Evolutionary conservation across 257 asterid genomes (phyloP), one percentile per base, ranked within the genome.

Genomic region (Plantago ovata): DNA sequence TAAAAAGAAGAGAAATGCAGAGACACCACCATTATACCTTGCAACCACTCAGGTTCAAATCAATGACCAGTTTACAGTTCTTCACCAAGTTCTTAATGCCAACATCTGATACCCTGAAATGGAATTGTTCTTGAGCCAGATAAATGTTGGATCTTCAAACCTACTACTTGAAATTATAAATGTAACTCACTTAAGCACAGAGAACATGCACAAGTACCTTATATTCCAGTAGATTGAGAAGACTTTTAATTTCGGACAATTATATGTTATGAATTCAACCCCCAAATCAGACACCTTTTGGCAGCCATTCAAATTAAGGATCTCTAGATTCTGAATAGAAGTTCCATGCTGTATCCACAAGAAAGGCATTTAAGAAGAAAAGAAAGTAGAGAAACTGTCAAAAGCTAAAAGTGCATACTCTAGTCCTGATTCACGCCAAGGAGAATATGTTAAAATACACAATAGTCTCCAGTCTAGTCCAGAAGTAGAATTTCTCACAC

Each of bases 171-270:
- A 55, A 66, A 10, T 54, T 58, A 47, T 20, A 19, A 36, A 53
- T 1, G 18, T 8, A 24, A 61, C 38, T 36, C 7, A 61, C 54
- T 43, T 38, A 55, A 28, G 24, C 56, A 61, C 69, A 54, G 19
- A 20, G 20, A 42, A 47, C 18, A 66, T 18, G 48, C 58, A 8
- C 22, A 23, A 38, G 43, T 76, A 92, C 97, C 98, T 92, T 48
- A 92, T 83, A 33, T 88, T 92, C 98, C 98, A 92, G 76, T 88
- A 92, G 62, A 88, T 80, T 4, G 97, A 92, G 75, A 92, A 82
- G 50, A 66, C 79, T 71, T 68, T 80, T 59, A 92, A 64, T 19
- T 72, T 79, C 3, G 88, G 83, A 67, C 85, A 78, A 23, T 50
- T 69, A 75, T 51, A 66, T 55, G 97, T 82, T 58, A 88, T 66